Conservation (phyloP, 192 early-diverging fungal species). For the Phycomyces blakesleeanus region DNA sequence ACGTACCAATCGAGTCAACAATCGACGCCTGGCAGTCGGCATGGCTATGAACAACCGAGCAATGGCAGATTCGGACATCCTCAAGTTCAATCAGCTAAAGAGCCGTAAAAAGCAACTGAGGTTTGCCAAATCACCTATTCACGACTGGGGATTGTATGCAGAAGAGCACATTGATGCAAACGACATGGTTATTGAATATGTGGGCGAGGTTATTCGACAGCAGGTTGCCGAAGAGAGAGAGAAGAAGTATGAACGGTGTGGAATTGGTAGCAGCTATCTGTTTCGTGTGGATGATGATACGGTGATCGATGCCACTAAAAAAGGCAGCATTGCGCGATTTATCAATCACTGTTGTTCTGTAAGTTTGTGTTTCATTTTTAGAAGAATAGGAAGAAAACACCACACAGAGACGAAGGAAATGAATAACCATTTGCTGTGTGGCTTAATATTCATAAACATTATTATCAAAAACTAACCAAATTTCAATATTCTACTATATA, state of each 20-base stretch:
- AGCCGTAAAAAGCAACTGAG: slow-evolving; percentile 84
- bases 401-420: too few species aligned
- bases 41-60: slow-evolving; percentile 57
- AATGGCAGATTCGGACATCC: slow-evolving; percentile 59
- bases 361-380: too few species aligned
- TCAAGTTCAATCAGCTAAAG: slow-evolving; percentile 93
- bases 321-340: slow-evolving; percentile 95
- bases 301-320: slow-evolving; percentile 97
- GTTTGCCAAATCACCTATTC: slow-evolving; percentile 92
- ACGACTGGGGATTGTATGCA: slow-evolving; percentile 98
- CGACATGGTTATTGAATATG: slow-evolving; percentile 98
- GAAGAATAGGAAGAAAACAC: too few species aligned
- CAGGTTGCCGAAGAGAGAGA: slow-evolving; percentile 95
- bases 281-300: slow-evolving; percentile 94
- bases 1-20: slow-evolving; percentile 67
- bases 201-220: slow-evolving; percentile 93
- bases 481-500: too few species aligned
- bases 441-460: too few species aligned
- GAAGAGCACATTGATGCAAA: slow-evolving; percentile 86
- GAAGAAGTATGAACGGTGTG: slow-evolving; percentile 87
- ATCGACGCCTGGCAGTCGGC: slow-evolving; percentile 51
- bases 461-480: too few species aligned
- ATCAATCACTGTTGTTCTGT: slow-evolving; percentile 98
- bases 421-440: too few species aligned
- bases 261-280: slow-evolving; percentile 92